Percentiles rank a stretch among this genome's conserved stretches.
Evolutionary conservation across 495 filamentous ascomycete species (phyloP).

Genomic region (Bacidia gigantensis): DNA sequence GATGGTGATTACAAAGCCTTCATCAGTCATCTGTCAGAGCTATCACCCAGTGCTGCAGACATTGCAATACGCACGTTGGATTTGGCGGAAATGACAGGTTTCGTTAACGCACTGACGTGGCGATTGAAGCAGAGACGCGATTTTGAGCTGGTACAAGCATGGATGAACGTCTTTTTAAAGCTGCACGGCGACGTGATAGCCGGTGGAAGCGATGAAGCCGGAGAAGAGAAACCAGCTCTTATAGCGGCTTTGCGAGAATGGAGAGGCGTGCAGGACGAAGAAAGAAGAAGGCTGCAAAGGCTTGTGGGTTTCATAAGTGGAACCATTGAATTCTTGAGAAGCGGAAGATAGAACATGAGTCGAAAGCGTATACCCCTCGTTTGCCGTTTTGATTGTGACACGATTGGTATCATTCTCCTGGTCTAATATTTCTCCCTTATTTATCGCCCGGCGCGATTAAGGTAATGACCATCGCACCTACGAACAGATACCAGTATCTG

Average conservation of each 20-base stretch:
- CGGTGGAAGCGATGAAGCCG: constrained; percentile 37
- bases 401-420: too few relatives aligned
- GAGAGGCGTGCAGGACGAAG: constrained; percentile 51
- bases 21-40: constrained; percentile 59
- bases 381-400: too few relatives aligned
- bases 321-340: constrained; percentile 77
- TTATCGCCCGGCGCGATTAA: constrained; percentile 13
- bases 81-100: constrained; percentile 44
- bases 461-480: constrained; percentile 14
- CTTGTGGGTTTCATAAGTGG: constrained; percentile 78
- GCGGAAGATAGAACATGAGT: constrained; percentile 26
- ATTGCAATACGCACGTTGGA: constrained; percentile 72
- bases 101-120: constrained; percentile 60
- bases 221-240: constrained; percentile 48
- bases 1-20: constrained; percentile 36
- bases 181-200: constrained; percentile 51
- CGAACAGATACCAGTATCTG: constrained; percentile 17
- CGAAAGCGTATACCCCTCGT: too few relatives aligned
- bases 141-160: constrained; percentile 87
- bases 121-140: constrained; percentile 54
- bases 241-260: constrained; percentile 44
- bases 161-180: constrained; percentile 86
- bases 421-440: too few relatives aligned
- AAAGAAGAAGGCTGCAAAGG: constrained; percentile 54
- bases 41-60: constrained; percentile 71